A percentile compares a stretch with the other conserved stretches of the same genome.
Conservation (phyloP, 257 asterid species). For the Echites panduratus region DNA sequence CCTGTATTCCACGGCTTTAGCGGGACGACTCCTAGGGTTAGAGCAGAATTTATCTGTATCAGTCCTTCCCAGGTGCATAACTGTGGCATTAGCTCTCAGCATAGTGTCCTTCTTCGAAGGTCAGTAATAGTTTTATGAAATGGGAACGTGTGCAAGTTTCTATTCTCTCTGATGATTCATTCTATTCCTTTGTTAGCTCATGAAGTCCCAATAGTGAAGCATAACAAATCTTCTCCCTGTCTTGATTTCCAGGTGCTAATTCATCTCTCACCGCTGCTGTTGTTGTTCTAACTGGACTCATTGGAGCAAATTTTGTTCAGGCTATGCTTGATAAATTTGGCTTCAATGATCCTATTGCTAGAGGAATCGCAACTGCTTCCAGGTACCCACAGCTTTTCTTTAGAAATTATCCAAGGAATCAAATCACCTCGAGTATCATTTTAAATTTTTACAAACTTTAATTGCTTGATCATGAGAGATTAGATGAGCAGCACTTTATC, state of each 20-base stretch:
- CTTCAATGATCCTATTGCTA: slow-evolving; percentile 87
- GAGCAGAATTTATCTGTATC: slow-evolving; percentile 73
- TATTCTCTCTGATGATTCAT: background rate
- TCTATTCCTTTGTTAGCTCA: background rate
- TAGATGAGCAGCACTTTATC: no score
- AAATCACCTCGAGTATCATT: no score
- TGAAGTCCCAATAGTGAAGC: background rate
- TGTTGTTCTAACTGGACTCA: slow-evolving; percentile 87
- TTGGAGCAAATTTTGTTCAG: slow-evolving; percentile 96
- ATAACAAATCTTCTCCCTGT: background rate
- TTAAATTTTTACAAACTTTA: background rate
- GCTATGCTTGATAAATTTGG: slow-evolving; percentile 72
- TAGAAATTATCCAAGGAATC: background rate
- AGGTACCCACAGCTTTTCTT: slow-evolving; percentile 38
- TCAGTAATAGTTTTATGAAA: slow-evolving; percentile 12
- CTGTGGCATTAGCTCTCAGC: slow-evolving; percentile 99
- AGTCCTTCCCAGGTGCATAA: slow-evolving; percentile 94
- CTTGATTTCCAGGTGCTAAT: slow-evolving; percentile 71
- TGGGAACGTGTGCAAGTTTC: background rate
- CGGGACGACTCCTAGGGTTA: slow-evolving; percentile 72
- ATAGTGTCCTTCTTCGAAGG: slow-evolving; percentile 93
- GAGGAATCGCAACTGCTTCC: slow-evolving; percentile 99
- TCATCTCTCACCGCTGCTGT: slow-evolving; percentile 96
- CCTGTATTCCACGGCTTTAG: slow-evolving; percentile 78
- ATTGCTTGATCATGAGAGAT: background rate